Percentiles rank a stretch among this genome's conserved stretches.
These are phyloP conservation scores for Psilocybe cyanescens DNA, from an alignment of 768 basidiomycete species.

Conservation along the genomic window DNA sequence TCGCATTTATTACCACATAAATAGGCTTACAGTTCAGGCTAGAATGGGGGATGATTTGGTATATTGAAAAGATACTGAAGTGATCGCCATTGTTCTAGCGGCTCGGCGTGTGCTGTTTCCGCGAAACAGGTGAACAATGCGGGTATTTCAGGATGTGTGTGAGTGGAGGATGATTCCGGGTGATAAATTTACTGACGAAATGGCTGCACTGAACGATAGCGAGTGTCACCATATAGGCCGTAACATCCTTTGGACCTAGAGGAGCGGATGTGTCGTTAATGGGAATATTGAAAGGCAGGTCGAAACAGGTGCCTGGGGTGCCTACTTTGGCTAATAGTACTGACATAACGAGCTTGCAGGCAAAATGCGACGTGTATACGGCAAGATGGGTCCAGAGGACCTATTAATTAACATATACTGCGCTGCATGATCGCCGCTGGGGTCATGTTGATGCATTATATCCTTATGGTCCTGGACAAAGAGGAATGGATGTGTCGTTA, in stretches of 20 bases:
- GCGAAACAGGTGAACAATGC: too few species aligned
- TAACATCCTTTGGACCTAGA: background rate
- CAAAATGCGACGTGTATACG: background rate
- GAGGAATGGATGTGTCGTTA: background rate
- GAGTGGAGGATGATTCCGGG: too few species aligned
- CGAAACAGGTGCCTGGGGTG: background rate
- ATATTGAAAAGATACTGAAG: too few species aligned
- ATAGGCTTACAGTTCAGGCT: too few species aligned
- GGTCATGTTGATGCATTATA: background rate
- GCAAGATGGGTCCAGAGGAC: background rate
- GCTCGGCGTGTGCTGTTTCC: too few species aligned
- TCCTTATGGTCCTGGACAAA: background rate
- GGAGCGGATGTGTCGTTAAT: background rate
- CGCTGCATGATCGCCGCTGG: background rate
- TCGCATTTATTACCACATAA: too few species aligned
- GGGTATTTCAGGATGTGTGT: too few species aligned
- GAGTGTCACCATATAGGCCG: background rate
- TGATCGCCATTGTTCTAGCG: too few species aligned
- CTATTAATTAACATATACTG: background rate
- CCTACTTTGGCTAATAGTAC: background rate
- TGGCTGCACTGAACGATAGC: too few species aligned
- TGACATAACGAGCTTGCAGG: background rate
- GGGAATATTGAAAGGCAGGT: background rate
- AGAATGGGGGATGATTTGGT: too few species aligned
- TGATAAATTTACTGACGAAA: too few species aligned